These are phyloP conservation scores for Cryptosporidium sp. DNA, from an alignment of 169 alveolate genomes.

Conservation along the genomic window DNA sequence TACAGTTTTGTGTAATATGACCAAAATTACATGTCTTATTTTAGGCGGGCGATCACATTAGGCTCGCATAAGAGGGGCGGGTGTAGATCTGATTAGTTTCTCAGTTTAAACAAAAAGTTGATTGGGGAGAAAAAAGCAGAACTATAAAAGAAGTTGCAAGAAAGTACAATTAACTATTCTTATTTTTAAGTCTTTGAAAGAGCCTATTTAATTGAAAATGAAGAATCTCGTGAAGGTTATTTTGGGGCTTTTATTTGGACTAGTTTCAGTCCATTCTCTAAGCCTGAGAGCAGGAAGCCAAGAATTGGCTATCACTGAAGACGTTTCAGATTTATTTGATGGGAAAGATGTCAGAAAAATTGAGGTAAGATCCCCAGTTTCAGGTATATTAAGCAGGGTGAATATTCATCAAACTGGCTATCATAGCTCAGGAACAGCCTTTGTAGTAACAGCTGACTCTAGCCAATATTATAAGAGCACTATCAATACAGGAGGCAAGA, in stretches of 20 bases:
- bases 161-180: neutral
- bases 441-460: conserved; percentile 50
- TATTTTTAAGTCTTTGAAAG: neutral
- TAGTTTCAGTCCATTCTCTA: conserved; percentile 2
- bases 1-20: conserved; percentile 44
- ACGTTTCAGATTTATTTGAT: neutral
- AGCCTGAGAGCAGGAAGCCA: conserved; percentile 13
- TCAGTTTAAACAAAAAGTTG: neutral
- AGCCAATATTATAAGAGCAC: conserved; percentile 57
- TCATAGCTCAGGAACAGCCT: conserved; percentile 67
- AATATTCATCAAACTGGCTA: conserved; percentile 31
- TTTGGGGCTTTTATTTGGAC: neutral
- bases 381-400: conserved; percentile 23
- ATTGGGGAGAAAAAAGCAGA: conserved; percentile 24
- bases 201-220: neutral
- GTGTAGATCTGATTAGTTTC: conserved; percentile 69
- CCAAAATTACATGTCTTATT: conserved; percentile 56
- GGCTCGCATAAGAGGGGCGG: conserved; percentile 59
- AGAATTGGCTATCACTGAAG: neutral
- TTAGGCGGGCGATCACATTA: conserved; percentile 53
- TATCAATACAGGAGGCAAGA: conserved; percentile 33
- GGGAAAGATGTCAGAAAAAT: conserved; percentile 21
- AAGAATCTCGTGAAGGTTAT: neutral
- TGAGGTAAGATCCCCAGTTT: conserved; percentile 68
- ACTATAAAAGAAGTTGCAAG: neutral